These are phyloP conservation scores for Brassica rapa DNA, from an alignment of 345 rosid genomes.

Conservation along the genomic window DNA sequence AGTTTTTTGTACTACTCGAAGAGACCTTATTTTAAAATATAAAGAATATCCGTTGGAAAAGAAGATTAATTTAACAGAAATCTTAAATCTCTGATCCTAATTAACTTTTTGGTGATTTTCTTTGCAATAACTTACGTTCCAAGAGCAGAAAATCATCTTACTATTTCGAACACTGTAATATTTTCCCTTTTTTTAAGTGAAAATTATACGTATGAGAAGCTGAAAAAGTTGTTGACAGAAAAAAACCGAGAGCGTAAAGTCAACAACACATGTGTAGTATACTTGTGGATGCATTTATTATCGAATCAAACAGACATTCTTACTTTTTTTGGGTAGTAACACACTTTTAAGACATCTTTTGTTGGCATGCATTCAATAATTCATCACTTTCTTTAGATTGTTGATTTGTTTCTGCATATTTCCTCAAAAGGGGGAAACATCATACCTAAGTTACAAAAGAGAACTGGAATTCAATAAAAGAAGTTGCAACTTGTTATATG, in stretches of 20 bases:
- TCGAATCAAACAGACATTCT: conserved; percentile 23
- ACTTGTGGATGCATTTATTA: conserved; percentile 18
- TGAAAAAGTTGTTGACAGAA: not conserved
- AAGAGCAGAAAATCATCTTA: not conserved
- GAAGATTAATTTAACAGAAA: conserved; percentile 4
- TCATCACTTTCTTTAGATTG: conserved; percentile 16
- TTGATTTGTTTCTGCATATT: not conserved
- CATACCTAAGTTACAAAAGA: not conserved
- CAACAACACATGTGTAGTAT: conserved; percentile 24
- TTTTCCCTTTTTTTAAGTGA: not conserved
- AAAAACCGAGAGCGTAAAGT: not conserved
- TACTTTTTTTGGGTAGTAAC: not conserved
- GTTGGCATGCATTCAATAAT: conserved; percentile 16
- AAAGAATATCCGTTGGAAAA: not conserved
- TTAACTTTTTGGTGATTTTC: not conserved
- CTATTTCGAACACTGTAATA: not conserved
- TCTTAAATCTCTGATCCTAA: conserved; percentile 7
- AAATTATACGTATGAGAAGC: not conserved
- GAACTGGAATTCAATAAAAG: not conserved
- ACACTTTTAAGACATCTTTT: not conserved
- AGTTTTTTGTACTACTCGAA: not conserved
- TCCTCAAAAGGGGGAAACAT: not conserved
- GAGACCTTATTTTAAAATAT: not conserved
- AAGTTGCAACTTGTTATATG: conserved; percentile 3
- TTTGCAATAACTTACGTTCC: not conserved